These are phyloP conservation scores for Parascedosporium putredinis DNA, from an alignment of 2,329 filamentous ascomycete genomes.

Conservation along the genomic window DNA sequence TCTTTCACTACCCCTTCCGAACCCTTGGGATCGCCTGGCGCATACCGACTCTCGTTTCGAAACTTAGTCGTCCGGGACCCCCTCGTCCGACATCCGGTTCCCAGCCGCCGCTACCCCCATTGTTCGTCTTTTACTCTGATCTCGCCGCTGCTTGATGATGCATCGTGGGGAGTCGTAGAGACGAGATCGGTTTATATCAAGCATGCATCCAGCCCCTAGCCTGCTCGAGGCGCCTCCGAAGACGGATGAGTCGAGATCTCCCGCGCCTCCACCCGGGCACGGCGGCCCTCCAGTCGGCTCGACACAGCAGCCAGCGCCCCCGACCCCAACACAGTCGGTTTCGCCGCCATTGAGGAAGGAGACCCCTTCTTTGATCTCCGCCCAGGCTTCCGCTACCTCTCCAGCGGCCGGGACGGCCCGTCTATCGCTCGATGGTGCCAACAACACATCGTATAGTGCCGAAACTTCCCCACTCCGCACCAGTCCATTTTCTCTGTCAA, in stretches of 20 bases:
- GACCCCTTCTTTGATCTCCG: conserved; percentile 43
- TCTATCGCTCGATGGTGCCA: conserved; percentile 18
- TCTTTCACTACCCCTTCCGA: conserved; percentile 3
- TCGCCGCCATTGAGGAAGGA: conserved; percentile 33
- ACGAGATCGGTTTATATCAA: conserved; percentile 10
- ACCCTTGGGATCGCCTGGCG: neutral
- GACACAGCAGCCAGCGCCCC: conserved; percentile 14
- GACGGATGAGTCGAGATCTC: conserved; percentile 16
- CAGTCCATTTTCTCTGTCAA: conserved; percentile 46
- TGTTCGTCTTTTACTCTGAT: conserved; percentile 7
- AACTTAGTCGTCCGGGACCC: neutral
- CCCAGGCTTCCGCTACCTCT: conserved; percentile 33
- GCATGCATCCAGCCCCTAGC: conserved; percentile 29
- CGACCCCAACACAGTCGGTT: conserved; percentile 15
- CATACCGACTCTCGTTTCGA: neutral
- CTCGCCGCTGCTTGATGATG: conserved; percentile 8
- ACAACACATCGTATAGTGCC: conserved; percentile 18
- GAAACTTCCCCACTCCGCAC: conserved; percentile 38
- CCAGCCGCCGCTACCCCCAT: neutral
- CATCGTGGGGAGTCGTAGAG: conserved; percentile 1
- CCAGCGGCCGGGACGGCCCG: conserved; percentile 17
- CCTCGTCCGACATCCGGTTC: conserved; percentile 10
- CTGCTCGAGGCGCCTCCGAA: conserved; percentile 23
- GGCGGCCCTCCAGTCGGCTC: conserved; percentile 16
- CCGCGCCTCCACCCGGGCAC: conserved; percentile 11